Evolutionary conservation across 2,329 filamentous ascomycete species (phyloP), one percentile per base, ranked within the genome.

Genomic region (Neopestalotiopsis sp.): DNA sequence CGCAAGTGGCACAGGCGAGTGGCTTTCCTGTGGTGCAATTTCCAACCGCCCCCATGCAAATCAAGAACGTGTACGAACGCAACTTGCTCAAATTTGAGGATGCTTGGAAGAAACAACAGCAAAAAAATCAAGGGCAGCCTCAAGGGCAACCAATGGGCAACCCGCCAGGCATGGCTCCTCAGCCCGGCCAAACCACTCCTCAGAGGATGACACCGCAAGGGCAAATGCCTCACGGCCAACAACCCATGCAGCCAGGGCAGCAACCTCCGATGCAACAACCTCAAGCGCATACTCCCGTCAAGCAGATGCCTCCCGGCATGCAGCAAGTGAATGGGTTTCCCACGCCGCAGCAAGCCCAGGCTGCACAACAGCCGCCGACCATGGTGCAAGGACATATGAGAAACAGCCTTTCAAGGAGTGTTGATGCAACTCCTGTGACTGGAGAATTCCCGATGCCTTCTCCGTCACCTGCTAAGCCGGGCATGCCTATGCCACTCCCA

Each of bases 41-140:
- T 67, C 91, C 91, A 1, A 87, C 85, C 10, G 94, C 93, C 0
- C 86, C 89, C 2, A 87, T 88, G 69, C 90, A 96, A 73, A 79
- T 98, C 73, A 89, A 90, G 74, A 85, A 87, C 34, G 86, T 93
- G 6, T 97, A 96, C 79, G 91, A 94, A 74, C 86, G 88, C 45
- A 94, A 95, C 73, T 82, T 98, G 5, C 82, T 88, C 32, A 88
- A 90, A 40, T 98, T 97, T 72, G 95, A 98, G 77, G 88, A 91
- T 69, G 88, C 87, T 1, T 92, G 88, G 83, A 76, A 87, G 45
- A 83, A 85, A 42, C 87, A 88, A 73, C 82, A 85, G 45, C 87
- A 88, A 73, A 88, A 89, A 70, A 85, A 84, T 72, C 84, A 83
- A 32, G 82, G 85, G 66, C 86, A 89, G 71, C 83, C 84, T 72